Evolutionary conservation across 2,329 filamentous ascomycete species (phyloP).

Genomic region (Verruconis gallopava): DNA sequence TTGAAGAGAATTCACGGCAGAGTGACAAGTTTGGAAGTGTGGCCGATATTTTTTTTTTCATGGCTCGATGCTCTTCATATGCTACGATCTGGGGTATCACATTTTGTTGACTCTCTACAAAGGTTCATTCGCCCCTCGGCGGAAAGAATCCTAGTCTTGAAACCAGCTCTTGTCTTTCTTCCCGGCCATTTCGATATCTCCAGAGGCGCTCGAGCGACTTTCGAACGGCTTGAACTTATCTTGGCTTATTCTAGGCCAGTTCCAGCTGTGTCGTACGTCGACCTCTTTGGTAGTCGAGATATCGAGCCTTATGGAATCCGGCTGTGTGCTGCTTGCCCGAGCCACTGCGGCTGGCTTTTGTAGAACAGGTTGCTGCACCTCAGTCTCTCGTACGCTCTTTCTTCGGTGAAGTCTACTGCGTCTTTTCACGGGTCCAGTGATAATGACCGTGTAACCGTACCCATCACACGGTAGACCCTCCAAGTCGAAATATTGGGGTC

Average conservation of each 20-base stretch:
- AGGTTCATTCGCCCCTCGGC: too few relatives aligned
- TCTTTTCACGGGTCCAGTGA: slow-evolving; percentile 5
- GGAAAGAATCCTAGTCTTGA: too few relatives aligned
- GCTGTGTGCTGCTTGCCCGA: background rate
- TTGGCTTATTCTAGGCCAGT: background rate
- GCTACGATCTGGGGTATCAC: too few relatives aligned
- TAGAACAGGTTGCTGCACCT: too few relatives aligned
- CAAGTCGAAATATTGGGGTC: slow-evolving; percentile 5
- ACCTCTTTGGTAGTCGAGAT: background rate
- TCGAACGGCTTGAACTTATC: background rate
- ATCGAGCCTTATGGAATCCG: background rate
- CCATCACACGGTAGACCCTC: slow-evolving; percentile 9
- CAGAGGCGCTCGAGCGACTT: background rate
- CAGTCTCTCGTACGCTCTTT: background rate
- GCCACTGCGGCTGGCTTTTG: background rate
- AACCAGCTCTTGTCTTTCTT: background rate
- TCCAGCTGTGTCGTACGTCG: background rate
- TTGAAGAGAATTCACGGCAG: too few relatives aligned
- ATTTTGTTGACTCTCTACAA: too few relatives aligned
- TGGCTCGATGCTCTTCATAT: too few relatives aligned
- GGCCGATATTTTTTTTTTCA: too few relatives aligned
- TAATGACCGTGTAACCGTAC: slow-evolving; percentile 8
- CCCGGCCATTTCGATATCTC: background rate
- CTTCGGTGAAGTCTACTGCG: background rate
- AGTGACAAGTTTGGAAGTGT: too few relatives aligned